Conservation (phyloP, 2,329 filamentous ascomycete species). For the Madurella fahalii region DNA sequence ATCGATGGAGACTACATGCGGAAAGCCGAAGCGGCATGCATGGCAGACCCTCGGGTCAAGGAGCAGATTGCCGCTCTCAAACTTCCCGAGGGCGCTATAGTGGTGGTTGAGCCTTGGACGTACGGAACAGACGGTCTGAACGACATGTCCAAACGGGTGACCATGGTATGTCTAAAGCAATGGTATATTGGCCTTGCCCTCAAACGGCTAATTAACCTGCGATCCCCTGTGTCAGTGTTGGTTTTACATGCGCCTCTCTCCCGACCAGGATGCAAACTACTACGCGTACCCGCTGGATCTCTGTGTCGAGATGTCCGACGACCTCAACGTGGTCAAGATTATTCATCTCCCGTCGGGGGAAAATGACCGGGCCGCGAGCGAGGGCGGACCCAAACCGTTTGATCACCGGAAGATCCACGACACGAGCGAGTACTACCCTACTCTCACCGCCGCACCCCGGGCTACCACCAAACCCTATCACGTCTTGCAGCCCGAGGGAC, state of each 20-base stretch:
- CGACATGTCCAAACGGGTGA: constrained; percentile 44
- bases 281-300: constrained; percentile 56
- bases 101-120: constrained; percentile 52
- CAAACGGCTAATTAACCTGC: no score
- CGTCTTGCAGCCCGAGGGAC: constrained; percentile 60
- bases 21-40: constrained; percentile 43
- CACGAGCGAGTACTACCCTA: constrained; percentile 35
- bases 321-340: constrained; percentile 47
- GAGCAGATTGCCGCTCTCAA: constrained; percentile 39
- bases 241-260: constrained; percentile 38
- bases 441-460: constrained; percentile 35
- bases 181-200: not conserved
- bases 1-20: constrained; percentile 47
- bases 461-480: constrained; percentile 56
- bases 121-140: constrained; percentile 52
- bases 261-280: constrained; percentile 48
- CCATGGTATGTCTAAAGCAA: constrained; percentile 38
- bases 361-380: constrained; percentile 33
- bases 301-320: constrained; percentile 47
- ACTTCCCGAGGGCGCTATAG: constrained; percentile 41
- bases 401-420: constrained; percentile 40
- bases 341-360: constrained; percentile 43
- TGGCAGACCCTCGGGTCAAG: constrained; percentile 39
- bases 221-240: constrained; percentile 24
- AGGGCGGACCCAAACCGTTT: constrained; percentile 34